Base-by-base conservation (phyloP, 1,284 basidiomycete species). In the Cystobasidiaceae sp. region DNA sequence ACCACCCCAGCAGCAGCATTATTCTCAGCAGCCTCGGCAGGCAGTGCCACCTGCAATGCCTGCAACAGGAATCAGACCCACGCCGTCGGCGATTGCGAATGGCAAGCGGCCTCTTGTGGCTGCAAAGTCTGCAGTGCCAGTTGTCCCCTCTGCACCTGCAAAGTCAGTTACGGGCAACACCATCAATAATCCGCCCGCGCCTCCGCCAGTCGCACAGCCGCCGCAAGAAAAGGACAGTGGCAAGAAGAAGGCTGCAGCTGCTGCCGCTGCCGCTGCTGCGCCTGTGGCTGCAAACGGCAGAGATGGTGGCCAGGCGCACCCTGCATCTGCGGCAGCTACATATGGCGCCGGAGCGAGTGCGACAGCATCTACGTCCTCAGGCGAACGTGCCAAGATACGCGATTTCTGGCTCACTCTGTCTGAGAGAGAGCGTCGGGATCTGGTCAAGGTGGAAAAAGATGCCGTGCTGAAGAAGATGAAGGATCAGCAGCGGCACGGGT, bases 381-480 rank as follows among this genome's bases (percentile, higher is more conserved):
- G 96, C 77, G 94, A 98, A 79, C 85, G 96, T 28, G 93, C 97
- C 77, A 85, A 90, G 71, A 97, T 98, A 79, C 93, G 93, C 76
- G 88, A 93, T 74, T 98, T 97, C 79, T 98, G 94, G 94, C 84
- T 97, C 27, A 86, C 84, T 5, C 82, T 98, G 9, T 84, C 84
- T 50, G 90, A 97, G 79, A 85, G 87, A 56, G 93, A 97, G 76
- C 84, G 96, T 45, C 81, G 89, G 70, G 87, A 86, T 77, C 83
- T 98, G 65, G 89, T 98, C 75, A 89, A 90, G 81, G 85, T 97
- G 72, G 94, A 98, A 81, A 97, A 97, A 80, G 92, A 97, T 77
- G 90, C 90, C 15, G 93, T 98, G 28, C 80, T 97, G 68, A 85
- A 85, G 77, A 97, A 96, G 85, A 97, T 98, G 92, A 97, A 97